These are phyloP conservation scores for Aspergillus pseudotamarii DNA, from an alignment of 2,329 filamentous ascomycete species.

Conservation along the genomic window DNA sequence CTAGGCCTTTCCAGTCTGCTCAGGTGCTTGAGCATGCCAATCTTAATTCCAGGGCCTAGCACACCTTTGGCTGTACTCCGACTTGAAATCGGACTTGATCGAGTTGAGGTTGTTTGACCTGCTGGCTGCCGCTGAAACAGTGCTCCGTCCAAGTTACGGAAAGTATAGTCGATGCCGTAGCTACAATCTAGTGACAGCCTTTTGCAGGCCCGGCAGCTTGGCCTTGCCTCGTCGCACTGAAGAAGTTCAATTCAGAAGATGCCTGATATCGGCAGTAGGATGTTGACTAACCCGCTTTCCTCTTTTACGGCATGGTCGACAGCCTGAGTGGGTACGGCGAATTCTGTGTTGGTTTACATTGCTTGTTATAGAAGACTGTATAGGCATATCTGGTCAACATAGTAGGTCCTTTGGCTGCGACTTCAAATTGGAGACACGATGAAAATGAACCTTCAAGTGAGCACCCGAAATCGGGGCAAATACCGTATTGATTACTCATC, in stretches of 20 bases:
- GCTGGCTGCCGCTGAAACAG: not conserved
- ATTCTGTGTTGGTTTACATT: conserved; percentile 4
- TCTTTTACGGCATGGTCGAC: conserved; percentile 16
- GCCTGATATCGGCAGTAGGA: no score
- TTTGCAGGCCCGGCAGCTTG: conserved; percentile 15
- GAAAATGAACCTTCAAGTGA: no score
- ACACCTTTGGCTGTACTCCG: not conserved
- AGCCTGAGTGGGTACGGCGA: conserved; percentile 16
- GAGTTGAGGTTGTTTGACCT: not conserved
- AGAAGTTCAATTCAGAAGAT: not conserved
- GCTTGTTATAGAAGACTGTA: not conserved
- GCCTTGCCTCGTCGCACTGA: conserved; percentile 21
- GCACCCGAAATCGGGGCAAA: no score
- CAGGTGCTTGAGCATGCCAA: not conserved
- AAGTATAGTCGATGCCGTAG: conserved; percentile 16
- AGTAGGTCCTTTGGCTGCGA: no score
- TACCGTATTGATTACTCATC: no score
- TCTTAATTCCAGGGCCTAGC: not conserved
- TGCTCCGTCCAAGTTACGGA: not conserved
- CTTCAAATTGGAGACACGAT: no score
- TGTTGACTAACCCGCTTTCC: conserved; percentile 15
- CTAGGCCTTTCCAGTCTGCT: not conserved
- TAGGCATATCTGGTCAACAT: not conserved
- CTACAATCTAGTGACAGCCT: conserved; percentile 18
- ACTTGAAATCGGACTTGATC: not conserved